Percentiles rank a stretch among this genome's conserved stretches.
phyloP scores from a whole-genome alignment of 2,329 filamentous ascomycete genomes.

The Aspergillus sp. region DNA sequence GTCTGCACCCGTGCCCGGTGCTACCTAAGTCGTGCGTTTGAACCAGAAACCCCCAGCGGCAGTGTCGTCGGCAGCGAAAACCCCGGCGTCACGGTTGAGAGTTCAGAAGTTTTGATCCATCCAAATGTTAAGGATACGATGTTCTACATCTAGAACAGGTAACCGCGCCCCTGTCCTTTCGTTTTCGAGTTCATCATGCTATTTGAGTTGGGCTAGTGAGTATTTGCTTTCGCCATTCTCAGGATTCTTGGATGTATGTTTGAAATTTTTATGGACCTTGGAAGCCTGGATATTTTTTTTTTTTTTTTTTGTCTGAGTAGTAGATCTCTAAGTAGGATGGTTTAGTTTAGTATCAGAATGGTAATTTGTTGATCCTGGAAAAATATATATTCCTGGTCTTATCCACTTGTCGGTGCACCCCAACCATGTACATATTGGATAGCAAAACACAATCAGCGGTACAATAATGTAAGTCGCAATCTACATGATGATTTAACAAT shows the following conservation, averaged over 20 bases:
- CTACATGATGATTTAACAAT: neutral
- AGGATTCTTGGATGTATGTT: neutral
- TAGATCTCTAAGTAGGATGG: neutral
- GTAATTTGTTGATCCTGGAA: neutral
- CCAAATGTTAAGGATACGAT: constrained; percentile 33
- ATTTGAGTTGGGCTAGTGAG: neutral
- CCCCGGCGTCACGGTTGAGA: neutral
- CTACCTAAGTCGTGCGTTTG: constrained; percentile 67
- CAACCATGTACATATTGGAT: too few species aligned
- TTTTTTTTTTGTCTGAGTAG: too few species aligned
- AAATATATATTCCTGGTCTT: neutral
- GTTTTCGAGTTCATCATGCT: neutral
- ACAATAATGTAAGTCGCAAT: too few species aligned
- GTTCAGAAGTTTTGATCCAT: constrained; percentile 27
- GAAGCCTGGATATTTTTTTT: neutral
- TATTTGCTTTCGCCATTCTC: neutral
- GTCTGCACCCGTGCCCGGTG: constrained; percentile 74
- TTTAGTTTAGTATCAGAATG: neutral
- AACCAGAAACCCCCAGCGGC: constrained; percentile 34
- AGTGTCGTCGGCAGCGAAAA: constrained; percentile 23
- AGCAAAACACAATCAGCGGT: too few species aligned
- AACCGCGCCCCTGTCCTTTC: neutral
- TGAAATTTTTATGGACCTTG: neutral
- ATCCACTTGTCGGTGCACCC: neutral
- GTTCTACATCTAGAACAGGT: constrained; percentile 37